A percentile compares a stretch with the other conserved stretches of the same genome.
phyloP scores from a whole-genome alignment of 2,329 filamentous ascomycete genomes.

The Stachybotrys chlorohalonatus region DNA sequence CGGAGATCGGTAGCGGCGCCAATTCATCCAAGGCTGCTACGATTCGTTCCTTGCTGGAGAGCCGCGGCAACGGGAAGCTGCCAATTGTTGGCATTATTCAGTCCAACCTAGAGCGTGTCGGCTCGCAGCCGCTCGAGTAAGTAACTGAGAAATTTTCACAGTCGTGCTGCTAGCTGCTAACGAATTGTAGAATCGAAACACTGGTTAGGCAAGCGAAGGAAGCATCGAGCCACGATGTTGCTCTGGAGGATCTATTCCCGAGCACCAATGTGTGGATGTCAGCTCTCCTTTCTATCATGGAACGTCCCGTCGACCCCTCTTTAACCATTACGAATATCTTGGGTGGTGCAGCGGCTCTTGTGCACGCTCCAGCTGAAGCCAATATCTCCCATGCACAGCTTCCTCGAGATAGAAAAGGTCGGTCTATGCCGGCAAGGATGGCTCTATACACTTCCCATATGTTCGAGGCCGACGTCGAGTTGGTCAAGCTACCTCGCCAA shows the following conservation, averaged over 20 bases:
- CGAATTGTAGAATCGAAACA: slow-evolving; percentile 35
- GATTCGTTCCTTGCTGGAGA: slow-evolving; percentile 37
- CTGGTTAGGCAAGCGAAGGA: slow-evolving; percentile 36
- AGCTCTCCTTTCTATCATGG: slow-evolving; percentile 48
- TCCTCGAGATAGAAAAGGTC: slow-evolving; percentile 55
- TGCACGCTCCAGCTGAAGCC: slow-evolving; percentile 23
- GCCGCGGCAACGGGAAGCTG: slow-evolving; percentile 28
- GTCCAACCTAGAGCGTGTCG: slow-evolving; percentile 42
- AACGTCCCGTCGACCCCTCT: slow-evolving; percentile 45
- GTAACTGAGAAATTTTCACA: slow-evolving; percentile 10
- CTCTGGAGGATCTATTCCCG: slow-evolving; percentile 49
- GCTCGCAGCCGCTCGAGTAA: slow-evolving; percentile 41
- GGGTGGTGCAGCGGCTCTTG: slow-evolving; percentile 60
- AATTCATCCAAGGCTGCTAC: slow-evolving; percentile 30
- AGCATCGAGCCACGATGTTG: slow-evolving; percentile 17
- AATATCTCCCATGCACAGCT: background rate
- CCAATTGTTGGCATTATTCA: slow-evolving; percentile 44
- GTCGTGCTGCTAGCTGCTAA: background rate
- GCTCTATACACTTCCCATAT: slow-evolving; percentile 59
- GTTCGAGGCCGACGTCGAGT: slow-evolving; percentile 31
- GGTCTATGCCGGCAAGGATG: slow-evolving; percentile 67
- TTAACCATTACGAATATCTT: slow-evolving; percentile 67
- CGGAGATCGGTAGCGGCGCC: slow-evolving; percentile 34
- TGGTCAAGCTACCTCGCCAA: slow-evolving; percentile 28
- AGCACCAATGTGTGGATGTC: slow-evolving; percentile 54